Evolutionary conservation across 2,329 filamentous ascomycete genomes (phyloP).

Genomic region (Rhinocladiella mackenziei): DNA sequence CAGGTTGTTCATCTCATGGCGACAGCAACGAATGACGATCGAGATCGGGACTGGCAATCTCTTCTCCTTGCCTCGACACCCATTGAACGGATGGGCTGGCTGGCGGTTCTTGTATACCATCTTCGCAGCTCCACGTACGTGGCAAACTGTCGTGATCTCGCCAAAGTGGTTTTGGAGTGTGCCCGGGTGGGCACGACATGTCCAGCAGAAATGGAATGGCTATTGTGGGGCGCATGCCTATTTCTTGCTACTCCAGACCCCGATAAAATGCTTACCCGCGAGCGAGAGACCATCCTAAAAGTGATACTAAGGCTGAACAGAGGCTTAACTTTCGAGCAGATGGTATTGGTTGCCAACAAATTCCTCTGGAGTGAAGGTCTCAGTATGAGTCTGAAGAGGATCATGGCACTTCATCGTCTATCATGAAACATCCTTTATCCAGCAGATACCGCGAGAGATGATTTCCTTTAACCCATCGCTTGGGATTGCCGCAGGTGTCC

Average conservation of each 20-base stretch:
- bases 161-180: constrained; percentile 15
- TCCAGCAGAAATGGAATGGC: constrained; percentile 11
- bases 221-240: constrained; percentile 17
- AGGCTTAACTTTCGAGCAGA: constrained; percentile 7
- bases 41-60: constrained; percentile 5
- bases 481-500: too few species aligned
- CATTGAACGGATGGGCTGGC: constrained; percentile 16
- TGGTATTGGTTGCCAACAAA: constrained; percentile 9
- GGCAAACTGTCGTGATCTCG: constrained; percentile 9
- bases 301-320: constrained; percentile 3
- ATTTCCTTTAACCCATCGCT: too few species aligned
- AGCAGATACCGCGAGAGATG: too few species aligned
- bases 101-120: constrained; percentile 15
- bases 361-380: constrained; percentile 18
- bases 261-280: constrained; percentile 3
- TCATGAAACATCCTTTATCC: too few species aligned
- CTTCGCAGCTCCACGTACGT: constrained; percentile 15
- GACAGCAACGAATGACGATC: constrained; percentile 9
- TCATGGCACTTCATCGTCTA: constrained; percentile 1
- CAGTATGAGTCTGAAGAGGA: constrained; percentile 4
- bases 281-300: constrained; percentile 1
- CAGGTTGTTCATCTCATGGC: constrained; percentile 19
- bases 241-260: constrained; percentile 12
- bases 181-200: constrained; percentile 2
- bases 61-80: constrained; percentile 8